Evolutionary conservation across 169 alveolate species (phyloP), one percentile per base, ranked within the genome.

Genomic region (Eimeria necatrix): DNA sequence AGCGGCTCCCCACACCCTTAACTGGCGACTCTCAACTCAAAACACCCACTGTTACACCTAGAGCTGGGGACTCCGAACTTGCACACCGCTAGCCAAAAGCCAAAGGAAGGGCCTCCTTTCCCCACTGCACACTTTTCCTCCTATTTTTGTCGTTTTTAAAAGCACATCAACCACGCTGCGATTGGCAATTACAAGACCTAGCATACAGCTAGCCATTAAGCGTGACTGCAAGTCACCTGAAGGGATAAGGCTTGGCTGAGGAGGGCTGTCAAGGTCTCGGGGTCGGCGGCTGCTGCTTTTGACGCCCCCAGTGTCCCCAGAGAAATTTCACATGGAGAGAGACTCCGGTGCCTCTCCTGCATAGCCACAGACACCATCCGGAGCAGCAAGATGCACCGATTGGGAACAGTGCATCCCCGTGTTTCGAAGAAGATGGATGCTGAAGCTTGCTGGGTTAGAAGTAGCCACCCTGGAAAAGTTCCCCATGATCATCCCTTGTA

Each of bases 221-320:
- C 41, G 41, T 32, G 41, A 32, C 41, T 32, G 3, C 41, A 32
- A 32, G 0, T 14, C n/a, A 80, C 89, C 89, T 9, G 70, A 5
- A 80, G 48, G 89, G 20, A 8, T 41, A 80, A 48, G 89, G 89
- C 89, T 51, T 80, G 89, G 49, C 71, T 80, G 46, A 80, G 89
- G 89, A 80, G 89, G 32, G 89, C 89, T 4, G 12, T 52, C 48
- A 51, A 26, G 49, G 89, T 80, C 46, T 80, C 70, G 12, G 46
- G 68, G 64, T 52, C 49, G n/a, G 89, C 70, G 4, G 89, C 89
- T 80, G 89, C 89, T 18, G 89, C 89, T 46, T 80, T 80, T 22
- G 89, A 24, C 26, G 89, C 89, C 46, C 89, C 89, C 7, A 80
- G 89, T 32, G 71, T 12, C 22, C 71, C 89, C 89, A 80, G 49